Conservation (phyloP, 2,329 filamentous ascomycete species). For the Cladosporium cucumerinum region DNA sequence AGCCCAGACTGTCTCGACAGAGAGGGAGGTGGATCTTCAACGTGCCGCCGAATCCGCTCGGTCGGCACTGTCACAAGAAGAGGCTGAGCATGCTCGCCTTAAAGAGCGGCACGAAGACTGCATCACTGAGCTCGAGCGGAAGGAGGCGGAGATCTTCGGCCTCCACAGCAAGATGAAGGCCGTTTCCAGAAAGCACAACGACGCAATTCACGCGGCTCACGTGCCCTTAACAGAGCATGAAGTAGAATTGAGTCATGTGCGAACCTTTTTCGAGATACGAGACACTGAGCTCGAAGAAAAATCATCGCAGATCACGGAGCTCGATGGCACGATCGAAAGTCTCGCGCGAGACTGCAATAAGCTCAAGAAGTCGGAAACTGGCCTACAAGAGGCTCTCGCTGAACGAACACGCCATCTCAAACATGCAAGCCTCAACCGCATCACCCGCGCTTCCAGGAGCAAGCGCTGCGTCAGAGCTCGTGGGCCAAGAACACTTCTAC, state of each 20-base stretch:
- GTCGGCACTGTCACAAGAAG: neutral
- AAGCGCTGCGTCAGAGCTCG: no score
- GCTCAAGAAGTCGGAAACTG: neutral
- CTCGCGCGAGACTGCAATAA: neutral
- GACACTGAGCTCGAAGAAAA: neutral
- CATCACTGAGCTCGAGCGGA: neutral
- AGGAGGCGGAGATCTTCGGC: neutral
- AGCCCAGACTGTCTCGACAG: neutral
- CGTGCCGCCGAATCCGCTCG: neutral
- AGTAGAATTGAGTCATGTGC: neutral
- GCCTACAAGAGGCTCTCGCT: neutral
- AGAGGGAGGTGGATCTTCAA: neutral
- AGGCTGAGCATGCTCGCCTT: neutral
- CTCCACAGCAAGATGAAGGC: neutral
- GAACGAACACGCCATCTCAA: neutral
- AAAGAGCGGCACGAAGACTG: neutral
- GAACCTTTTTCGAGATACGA: neutral
- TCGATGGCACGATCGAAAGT: neutral
- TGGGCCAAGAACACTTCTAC: no score
- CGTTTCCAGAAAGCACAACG: neutral
- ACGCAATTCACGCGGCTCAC: neutral
- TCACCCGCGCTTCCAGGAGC: neutral
- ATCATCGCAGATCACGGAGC: neutral
- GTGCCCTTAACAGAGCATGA: neutral
- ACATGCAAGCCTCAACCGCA: neutral